Percentiles rank a stretch among this genome's conserved stretches.
Conservation (phyloP, 192 early-diverging fungal genomes). For the Linnemannia elongata region DNA sequence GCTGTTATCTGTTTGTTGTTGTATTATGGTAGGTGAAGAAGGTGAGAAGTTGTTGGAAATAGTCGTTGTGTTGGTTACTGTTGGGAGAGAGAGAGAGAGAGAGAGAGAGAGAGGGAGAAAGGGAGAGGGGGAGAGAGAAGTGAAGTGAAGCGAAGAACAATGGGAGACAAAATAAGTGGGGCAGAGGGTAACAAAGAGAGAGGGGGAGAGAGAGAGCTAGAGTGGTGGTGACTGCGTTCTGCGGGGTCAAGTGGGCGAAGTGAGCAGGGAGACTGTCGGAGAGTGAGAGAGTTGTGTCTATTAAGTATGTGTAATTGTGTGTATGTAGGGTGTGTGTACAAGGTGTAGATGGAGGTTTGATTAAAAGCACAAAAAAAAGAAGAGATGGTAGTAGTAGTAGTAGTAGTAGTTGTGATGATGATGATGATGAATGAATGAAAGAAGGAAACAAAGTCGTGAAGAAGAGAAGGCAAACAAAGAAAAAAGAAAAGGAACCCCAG, state of each 20-base stretch:
- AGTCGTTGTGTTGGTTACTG: background rate
- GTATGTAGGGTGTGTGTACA: too few relatives aligned
- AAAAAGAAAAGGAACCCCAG: too few relatives aligned
- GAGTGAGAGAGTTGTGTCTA: too few relatives aligned
- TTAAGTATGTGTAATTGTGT: too few relatives aligned
- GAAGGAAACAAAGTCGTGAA: background rate
- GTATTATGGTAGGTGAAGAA: background rate
- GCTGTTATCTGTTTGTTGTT: background rate
- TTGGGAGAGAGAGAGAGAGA: background rate
- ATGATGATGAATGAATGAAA: background rate
- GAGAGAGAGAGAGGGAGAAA: background rate
- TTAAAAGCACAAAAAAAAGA: slow-evolving; percentile 6
- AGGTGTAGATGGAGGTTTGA: background rate
- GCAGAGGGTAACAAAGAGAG: background rate
- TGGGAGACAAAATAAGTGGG: background rate
- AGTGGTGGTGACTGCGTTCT: too few relatives aligned
- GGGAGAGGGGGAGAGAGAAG: background rate
- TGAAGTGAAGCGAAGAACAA: background rate
- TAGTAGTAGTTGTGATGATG: too few relatives aligned
- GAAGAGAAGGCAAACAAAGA: too few relatives aligned
- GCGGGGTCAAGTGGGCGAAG: too few relatives aligned
- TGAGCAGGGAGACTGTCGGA: too few relatives aligned
- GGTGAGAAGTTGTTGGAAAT: background rate
- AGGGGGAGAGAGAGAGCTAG: too few relatives aligned
- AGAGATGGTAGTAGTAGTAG: background rate